Base-by-base conservation (phyloP, 257 asterid genomes). In the Salvia miltiorrhiza region DNA sequence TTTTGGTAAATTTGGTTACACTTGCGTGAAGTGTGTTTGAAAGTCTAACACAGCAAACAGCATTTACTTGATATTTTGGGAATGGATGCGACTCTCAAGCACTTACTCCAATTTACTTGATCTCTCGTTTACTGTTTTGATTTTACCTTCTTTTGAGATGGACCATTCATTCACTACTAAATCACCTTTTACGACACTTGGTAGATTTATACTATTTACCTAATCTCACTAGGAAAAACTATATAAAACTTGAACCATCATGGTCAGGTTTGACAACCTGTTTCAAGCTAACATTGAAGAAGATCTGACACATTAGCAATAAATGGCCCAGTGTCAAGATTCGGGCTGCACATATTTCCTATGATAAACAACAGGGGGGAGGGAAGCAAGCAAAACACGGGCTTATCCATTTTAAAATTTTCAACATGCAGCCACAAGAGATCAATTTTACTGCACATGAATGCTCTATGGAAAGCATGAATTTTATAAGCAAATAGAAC, bases 401-500 rank as follows among this genome's bases (percentile, higher is more conserved):
- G 4, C 10, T 50, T 59, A 43, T 48, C 50, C 58, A 57, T 30
- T 70, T 54, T 61, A 21, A 24, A n/a, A 41, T 21, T 63, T 33
- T 24, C 59, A 24, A 12, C 37, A 24, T 4, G 14, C 60, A 52
- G 16, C 57, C 57, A 20, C n/a, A n/a, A n/a, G n/a, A n/a, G n/a
- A n/a, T n/a, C n/a, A n/a, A n/a, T n/a, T n/a, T n/a, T n/a, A n/a
- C n/a, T n/a, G n/a, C n/a, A n/a, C n/a, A n/a, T 59, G 39, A 57
- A 52, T 30, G 33, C 49, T 43, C 49, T 63, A 54, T 48, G 14
- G 13, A 63, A 65, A 21, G 32, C 52, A 58, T 10, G 56, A 44
- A 28, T 11, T 61, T 30, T 8, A 19, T 52, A 67, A 39, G 37
- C 72, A 75, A 13, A 37, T 41, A 8, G 43, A 49, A 71, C 82